These are phyloP conservation scores for Abrus precatorius DNA, from an alignment of 306 rosid species.

Conservation along the genomic window DNA sequence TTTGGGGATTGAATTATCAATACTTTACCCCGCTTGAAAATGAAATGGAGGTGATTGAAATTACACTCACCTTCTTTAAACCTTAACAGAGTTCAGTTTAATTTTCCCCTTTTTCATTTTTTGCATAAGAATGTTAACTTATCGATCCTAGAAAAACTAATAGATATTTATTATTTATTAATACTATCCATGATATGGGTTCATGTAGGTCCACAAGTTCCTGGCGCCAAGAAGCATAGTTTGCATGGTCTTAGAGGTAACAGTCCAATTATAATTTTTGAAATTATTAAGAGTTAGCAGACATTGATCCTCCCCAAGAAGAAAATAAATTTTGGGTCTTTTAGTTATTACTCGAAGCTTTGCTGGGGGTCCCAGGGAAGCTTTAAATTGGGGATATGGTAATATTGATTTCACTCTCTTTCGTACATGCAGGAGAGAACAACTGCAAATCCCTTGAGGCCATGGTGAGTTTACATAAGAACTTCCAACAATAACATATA, in stretches of 20 bases:
- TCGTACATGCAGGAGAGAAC: slow-evolving; percentile 73
- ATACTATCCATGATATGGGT: background rate
- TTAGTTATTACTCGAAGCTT: background rate
- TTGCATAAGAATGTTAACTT: background rate
- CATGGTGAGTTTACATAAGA: slow-evolving; percentile 64
- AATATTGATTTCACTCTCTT: slow-evolving; percentile 9
- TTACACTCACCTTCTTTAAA: no score
- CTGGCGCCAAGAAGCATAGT: slow-evolving; percentile 56
- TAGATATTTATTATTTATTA: background rate
- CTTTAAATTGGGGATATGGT: background rate
- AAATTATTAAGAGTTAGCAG: no score
- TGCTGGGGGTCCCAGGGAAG: background rate
- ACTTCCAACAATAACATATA: background rate
- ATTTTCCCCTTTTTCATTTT: no score
- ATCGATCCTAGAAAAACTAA: background rate
- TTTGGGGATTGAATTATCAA: no score
- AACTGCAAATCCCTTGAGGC: slow-evolving; percentile 80
- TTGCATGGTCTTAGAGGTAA: slow-evolving; percentile 74
- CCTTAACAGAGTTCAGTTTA: no score
- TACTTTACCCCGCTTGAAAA: no score
- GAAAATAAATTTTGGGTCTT: no score
- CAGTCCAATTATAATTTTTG: background rate
- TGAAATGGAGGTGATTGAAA: no score
- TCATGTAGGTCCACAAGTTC: slow-evolving; percentile 50
- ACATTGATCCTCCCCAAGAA: no score